These are phyloP conservation scores for Spiromastix sp. DNA, from an alignment of 2,329 filamentous ascomycete genomes.

Conservation along the genomic window DNA sequence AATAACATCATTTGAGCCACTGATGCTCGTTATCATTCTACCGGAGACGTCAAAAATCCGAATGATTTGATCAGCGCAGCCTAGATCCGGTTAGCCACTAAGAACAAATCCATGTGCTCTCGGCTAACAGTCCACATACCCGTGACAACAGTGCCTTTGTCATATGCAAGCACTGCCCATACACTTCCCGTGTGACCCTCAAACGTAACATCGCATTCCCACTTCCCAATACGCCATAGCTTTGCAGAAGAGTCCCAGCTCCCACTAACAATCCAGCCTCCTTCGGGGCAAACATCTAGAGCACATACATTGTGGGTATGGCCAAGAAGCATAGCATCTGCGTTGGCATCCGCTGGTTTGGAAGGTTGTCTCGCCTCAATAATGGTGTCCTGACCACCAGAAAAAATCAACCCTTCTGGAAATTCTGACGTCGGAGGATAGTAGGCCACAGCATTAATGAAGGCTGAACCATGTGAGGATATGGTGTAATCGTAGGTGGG, in stretches of 20 bases:
- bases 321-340: slow-evolving; percentile 75
- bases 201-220: slow-evolving; percentile 65
- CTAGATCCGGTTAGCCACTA: slow-evolving; percentile 25
- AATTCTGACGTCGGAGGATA: slow-evolving; percentile 57
- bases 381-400: slow-evolving; percentile 82
- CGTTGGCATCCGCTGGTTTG: slow-evolving; percentile 59
- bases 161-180: slow-evolving; percentile 82
- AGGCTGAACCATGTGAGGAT: slow-evolving; percentile 67
- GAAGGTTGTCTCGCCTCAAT: slow-evolving; percentile 76
- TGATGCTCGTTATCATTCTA: slow-evolving; percentile 53
- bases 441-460: slow-evolving; percentile 77
- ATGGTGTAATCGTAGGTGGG: slow-evolving; percentile 69
- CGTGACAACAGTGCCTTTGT: slow-evolving; percentile 71
- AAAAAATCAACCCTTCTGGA: slow-evolving; percentile 72
- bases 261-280: slow-evolving; percentile 71
- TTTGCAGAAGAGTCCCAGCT: slow-evolving; percentile 88
- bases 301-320: slow-evolving; percentile 83
- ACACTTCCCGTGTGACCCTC: slow-evolving; percentile 71
- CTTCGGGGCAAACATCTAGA: slow-evolving; percentile 64
- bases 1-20: slow-evolving; percentile 70
- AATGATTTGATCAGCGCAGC: slow-evolving; percentile 81
- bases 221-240: slow-evolving; percentile 76
- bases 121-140: slow-evolving; percentile 28
- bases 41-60: slow-evolving; percentile 64
- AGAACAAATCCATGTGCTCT: neutral